A percentile compares a stretch with the other conserved stretches of the same genome.
phyloP scores from a whole-genome alignment of 306 rosid species.

The Neltuma alba region DNA sequence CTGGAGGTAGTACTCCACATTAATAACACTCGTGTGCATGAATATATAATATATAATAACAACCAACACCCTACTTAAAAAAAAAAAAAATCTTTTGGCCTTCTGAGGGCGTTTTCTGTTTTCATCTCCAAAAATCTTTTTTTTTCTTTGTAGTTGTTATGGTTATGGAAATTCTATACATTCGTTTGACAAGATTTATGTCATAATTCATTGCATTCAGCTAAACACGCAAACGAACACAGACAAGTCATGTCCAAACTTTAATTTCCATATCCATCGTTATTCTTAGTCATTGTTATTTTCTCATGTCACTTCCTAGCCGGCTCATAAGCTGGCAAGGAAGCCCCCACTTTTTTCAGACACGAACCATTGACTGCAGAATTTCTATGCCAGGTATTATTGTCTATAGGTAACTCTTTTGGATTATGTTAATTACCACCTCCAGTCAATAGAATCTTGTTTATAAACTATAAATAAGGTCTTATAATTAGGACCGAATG shows the following conservation, averaged over 20 bases:
- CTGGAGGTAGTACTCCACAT: too few species aligned
- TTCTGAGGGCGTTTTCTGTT: not conserved
- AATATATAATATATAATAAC: too few species aligned
- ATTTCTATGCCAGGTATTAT: too few species aligned
- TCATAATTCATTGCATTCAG: not conserved
- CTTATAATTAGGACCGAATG: too few species aligned
- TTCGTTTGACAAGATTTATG: not conserved
- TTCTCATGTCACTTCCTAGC: not conserved
- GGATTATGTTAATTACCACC: too few species aligned
- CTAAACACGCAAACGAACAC: not conserved
- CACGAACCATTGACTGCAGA: not conserved
- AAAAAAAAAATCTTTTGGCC: too few species aligned
- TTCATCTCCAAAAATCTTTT: not conserved
- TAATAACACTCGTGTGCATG: too few species aligned
- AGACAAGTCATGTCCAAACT: not conserved
- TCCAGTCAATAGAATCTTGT: too few species aligned
- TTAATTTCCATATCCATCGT: not conserved
- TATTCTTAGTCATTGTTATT: not conserved
- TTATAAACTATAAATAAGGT: too few species aligned
- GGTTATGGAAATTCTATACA: not conserved
- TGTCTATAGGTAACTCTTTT: too few species aligned
- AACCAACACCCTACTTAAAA: too few species aligned
- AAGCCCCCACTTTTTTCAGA: not conserved
- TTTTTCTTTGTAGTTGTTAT: not conserved
- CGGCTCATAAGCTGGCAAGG: not conserved